phyloP scores from a whole-genome alignment of 768 basidiomycete genomes.

The Panaeolus cyanescens region DNA sequence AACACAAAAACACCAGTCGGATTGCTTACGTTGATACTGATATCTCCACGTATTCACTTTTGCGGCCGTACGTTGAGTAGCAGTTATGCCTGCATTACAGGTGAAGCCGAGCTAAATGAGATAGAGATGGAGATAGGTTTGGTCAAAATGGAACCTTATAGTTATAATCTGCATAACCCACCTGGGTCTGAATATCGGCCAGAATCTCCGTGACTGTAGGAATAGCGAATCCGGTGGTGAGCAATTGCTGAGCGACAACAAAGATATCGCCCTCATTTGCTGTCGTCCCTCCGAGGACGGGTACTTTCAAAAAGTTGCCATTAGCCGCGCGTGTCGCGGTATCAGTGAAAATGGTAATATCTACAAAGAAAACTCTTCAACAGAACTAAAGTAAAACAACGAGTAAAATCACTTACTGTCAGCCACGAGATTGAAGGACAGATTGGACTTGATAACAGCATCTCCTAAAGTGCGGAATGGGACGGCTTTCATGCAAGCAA shows the following conservation, averaged over 20 bases:
- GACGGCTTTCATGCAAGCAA: slow-evolving; percentile 37
- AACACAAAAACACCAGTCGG: background rate
- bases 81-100: slow-evolving; percentile 29
- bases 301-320: slow-evolving; percentile 31
- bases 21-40: slow-evolving; percentile 25
- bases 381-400: background rate
- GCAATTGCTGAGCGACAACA: slow-evolving; percentile 26
- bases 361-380: slow-evolving; percentile 10
- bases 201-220: slow-evolving; percentile 31
- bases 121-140: background rate
- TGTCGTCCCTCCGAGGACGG: slow-evolving; percentile 30
- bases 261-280: slow-evolving; percentile 38
- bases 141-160: too few relatives aligned
- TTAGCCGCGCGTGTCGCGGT: slow-evolving; percentile 21
- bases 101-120: slow-evolving; percentile 25
- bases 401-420: slow-evolving; percentile 28
- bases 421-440: slow-evolving; percentile 26
- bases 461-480: slow-evolving; percentile 30
- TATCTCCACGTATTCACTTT: slow-evolving; percentile 29
- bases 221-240: slow-evolving; percentile 24
- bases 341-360: slow-evolving; percentile 35
- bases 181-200: slow-evolving; percentile 32
- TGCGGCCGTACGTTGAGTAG: slow-evolving; percentile 27
- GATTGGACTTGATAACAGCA: slow-evolving; percentile 29
- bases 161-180: slow-evolving; percentile 5